Evolutionary conservation across 306 rosid genomes (phyloP).

Genomic region (Ziziphus jujuba): DNA sequence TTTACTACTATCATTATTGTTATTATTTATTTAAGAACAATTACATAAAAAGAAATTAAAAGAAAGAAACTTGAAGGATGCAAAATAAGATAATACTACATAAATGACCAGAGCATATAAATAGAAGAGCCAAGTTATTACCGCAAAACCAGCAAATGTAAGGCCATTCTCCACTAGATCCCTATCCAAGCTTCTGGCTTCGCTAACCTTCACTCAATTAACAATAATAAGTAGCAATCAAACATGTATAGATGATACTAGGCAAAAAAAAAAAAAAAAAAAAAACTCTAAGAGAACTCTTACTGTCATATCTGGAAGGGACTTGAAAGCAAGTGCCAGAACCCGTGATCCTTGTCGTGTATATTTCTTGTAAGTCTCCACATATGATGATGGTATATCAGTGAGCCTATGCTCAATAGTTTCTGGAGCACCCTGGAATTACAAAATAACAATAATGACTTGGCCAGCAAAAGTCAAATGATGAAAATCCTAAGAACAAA

Average conservation of each 20-base stretch:
- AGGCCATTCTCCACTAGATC: constrained; percentile 88
- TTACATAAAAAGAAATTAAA: not conserved
- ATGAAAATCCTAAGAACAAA: not conserved
- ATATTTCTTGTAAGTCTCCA: constrained; percentile 81
- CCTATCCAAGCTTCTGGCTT: constrained; percentile 98
- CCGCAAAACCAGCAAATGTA: constrained; percentile 96
- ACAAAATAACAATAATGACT: not conserved
- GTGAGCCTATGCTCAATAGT: constrained; percentile 85
- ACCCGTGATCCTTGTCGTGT: constrained; percentile 99
- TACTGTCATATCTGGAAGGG: constrained; percentile 96
- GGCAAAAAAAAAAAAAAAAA: not conserved
- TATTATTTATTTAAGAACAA: not conserved
- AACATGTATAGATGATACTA: not conserved
- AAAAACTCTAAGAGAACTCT: constrained; percentile 32
- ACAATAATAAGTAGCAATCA: constrained; percentile 27
- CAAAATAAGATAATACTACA: not conserved
- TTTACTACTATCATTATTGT: too few relatives aligned
- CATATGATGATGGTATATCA: constrained; percentile 71
- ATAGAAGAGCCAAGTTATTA: constrained; percentile 31
- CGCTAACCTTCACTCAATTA: constrained; percentile 80
- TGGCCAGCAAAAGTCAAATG: not conserved
- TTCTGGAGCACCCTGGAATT: constrained; percentile 97
- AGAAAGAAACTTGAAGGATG: not conserved
- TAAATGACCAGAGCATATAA: not conserved
- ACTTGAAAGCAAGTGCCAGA: constrained; percentile 91